Evolutionary conservation across 2,329 filamentous ascomycete species (phyloP).

Genomic region (Phialemonium atrogriseum): DNA sequence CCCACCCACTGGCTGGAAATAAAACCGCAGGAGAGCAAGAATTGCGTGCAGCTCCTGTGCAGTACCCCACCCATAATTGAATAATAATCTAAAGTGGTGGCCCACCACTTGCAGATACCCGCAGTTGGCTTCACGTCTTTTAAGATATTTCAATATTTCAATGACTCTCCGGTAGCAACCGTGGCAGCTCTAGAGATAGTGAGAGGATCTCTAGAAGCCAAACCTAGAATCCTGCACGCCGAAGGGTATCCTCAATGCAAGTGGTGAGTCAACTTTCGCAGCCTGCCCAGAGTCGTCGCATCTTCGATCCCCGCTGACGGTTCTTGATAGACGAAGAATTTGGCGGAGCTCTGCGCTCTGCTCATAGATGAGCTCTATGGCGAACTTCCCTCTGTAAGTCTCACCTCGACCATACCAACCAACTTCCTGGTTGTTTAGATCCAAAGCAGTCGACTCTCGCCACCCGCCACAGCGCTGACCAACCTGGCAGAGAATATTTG

Average conservation of each 20-base stretch:
- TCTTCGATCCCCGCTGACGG: neutral
- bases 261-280: conserved; percentile 19
- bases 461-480: no score
- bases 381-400: conserved; percentile 79
- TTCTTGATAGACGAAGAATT: conserved; percentile 52
- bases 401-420: conserved; percentile 1
- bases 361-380: conserved; percentile 85
- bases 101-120: neutral
- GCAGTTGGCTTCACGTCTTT: conserved; percentile 8
- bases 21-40: no score
- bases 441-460: no score
- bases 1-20: no score
- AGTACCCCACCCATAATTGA: no score
- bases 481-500: conserved; percentile 68
- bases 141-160: no score
- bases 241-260: conserved; percentile 21
- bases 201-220: conserved; percentile 69
- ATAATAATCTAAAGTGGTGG: no score
- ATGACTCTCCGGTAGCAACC: conserved; percentile 62
- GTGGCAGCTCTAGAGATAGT: conserved; percentile 69
- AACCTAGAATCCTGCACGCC: conserved; percentile 28
- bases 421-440: neutral
- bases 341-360: conserved; percentile 82
- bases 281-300: neutral
- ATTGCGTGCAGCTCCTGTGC: no score